Base-by-base conservation (phyloP, 306 rosid genomes). In the Delonix regia region DNA sequence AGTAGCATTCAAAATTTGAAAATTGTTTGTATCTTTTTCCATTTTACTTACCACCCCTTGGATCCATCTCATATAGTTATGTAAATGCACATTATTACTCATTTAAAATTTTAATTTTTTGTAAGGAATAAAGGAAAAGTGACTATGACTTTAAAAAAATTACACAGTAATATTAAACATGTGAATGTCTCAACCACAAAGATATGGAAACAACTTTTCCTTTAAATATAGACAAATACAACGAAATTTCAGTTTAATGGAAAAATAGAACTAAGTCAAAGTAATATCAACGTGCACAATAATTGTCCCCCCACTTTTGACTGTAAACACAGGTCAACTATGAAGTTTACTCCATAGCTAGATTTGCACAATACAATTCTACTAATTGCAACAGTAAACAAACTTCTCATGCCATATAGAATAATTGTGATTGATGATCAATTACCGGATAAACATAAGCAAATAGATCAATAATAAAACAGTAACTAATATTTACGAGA, bases 261-360 rank as follows among this genome's bases (percentile, higher is more conserved):
- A 56, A 61, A 62, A 47, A 61, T 44, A 49, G 80, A 72, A 80
- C 73, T 14, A 81, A 83, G 9, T 63, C 9, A 28, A 47, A 76
- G 55, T 71, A 42, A 76, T 53, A 42, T 45, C 47, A 67, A 27
- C 42, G 10, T 49, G 64, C 34, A 76, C 55, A 55, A 36, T 24
- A 39, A 3, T 12, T 62, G 45, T 64, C 27, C 69, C 52, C 24
- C 78, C 16, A 44, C 16, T 53, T 61, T 22, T 80, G 47, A 57
- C 70, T 42, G 10, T 22, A 51, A 33, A 64, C 61, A 77, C 68
- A 48, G 65, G 52, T 69, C 39, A 48, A 75, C 62, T 27, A 57
- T 57, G 11, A 70, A 62, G 44, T 51, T 56, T 25, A 70, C 75
- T 62, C 1, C 25, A 57, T n/a, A 42, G 19, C 75, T 69, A 61